These are phyloP conservation scores for Suhomyces guaymorum DNA, from an alignment of 1,139 yeast genomes.

Conservation along the genomic window DNA sequence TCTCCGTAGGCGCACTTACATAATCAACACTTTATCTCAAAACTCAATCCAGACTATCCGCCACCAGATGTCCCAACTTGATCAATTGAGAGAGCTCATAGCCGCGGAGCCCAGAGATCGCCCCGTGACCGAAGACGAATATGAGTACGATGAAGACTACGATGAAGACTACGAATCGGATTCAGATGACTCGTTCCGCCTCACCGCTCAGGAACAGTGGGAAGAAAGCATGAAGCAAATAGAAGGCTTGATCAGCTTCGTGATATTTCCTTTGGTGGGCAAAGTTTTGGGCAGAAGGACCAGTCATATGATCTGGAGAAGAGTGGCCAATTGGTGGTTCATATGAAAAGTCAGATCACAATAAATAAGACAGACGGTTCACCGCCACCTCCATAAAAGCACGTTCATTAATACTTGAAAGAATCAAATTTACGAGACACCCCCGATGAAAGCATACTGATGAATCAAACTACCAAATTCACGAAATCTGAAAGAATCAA, in stretches of 20 bases:
- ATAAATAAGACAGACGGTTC: too few relatives aligned
- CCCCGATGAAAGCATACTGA: too few relatives aligned
- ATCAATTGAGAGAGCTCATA: slow-evolving; percentile 10
- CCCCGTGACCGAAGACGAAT: slow-evolving; percentile 18
- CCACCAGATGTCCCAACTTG: slow-evolving; percentile 13
- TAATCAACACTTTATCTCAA: too few relatives aligned
- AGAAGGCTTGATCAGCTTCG: slow-evolving; percentile 54
- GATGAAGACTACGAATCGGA: slow-evolving; percentile 16
- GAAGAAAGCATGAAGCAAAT: slow-evolving; percentile 71
- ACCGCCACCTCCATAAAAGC: too few relatives aligned
- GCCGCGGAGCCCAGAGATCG: slow-evolving; percentile 10
- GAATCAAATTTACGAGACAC: too few relatives aligned
- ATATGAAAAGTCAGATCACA: slow-evolving; percentile 5
- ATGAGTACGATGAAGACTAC: slow-evolving; percentile 16
- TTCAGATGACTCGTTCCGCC: slow-evolving; percentile 11
- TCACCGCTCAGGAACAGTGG: slow-evolving; percentile 72
- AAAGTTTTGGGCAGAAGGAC: slow-evolving; percentile 67
- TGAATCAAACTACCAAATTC: too few relatives aligned
- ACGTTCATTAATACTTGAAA: too few relatives aligned
- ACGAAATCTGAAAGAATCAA: too few relatives aligned
- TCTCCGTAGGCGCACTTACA: too few relatives aligned
- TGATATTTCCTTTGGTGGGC: slow-evolving; percentile 70
- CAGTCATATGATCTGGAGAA: slow-evolving; percentile 35
- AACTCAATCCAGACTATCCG: background rate
- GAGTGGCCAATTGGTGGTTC: slow-evolving; percentile 37